Base-by-base conservation (phyloP, 371 early-diverging fungal genomes). In the Rhizopus microsporus region DNA sequence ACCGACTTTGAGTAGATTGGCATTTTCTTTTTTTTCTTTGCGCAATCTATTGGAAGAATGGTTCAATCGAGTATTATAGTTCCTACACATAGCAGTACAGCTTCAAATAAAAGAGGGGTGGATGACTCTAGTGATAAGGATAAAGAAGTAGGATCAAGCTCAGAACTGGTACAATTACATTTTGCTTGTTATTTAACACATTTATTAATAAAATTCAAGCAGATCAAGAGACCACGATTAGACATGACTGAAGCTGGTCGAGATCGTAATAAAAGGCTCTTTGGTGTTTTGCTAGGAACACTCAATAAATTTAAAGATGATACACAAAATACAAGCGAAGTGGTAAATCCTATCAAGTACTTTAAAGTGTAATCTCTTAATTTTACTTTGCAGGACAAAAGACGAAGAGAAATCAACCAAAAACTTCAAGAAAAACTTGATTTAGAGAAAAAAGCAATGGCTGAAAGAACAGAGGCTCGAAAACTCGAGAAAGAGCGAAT, bases 271-370 rank as follows among this genome's bases (percentile, higher is more conserved):
- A 74, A 74, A 52, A 69, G 84, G n/a, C 59, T 85, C 54, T 84
- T 85, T 65, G 84, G 84, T 17, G 69, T 80, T 3, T 52, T 85
- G 23, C 40, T 85, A 34, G 83, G 82, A 23, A 83, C 84, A 1
- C 69, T 85, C 3, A 82, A 77, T 45, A 82, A 83, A 56, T 81
- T 83, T 54, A 85, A 84, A 59, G 71, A 75, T 45, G 78, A 81
- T 10, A 77, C 63, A 29, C 64, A 67, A 46, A 63, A 79, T 42
- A 80, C 69, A 50, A 71, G 70, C 7, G 77, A 80, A 49, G 73
- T 78, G 35, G 85, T 84, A 76, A 66, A 62, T 59, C 5, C 8
- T 7, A 46, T 15, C 6, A n/a, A 15, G 2, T 1, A 2, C 6
- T n/a, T 8, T n/a, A 4, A 13, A 39, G 9, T 7, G 16, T 29